Conservation (phyloP, 768 basidiomycete genomes). For the Pleurotus pulmonarius region DNA sequence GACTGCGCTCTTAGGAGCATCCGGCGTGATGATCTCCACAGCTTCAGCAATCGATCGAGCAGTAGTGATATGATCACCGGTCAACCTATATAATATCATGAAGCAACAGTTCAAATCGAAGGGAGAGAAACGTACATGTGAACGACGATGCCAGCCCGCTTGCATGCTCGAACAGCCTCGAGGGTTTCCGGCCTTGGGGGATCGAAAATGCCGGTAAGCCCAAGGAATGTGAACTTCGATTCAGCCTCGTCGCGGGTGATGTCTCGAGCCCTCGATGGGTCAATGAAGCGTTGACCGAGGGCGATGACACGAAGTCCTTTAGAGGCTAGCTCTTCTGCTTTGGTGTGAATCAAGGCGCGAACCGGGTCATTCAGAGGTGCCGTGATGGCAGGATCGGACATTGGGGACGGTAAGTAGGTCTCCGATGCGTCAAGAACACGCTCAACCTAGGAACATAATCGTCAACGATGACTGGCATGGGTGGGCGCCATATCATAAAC, state of each 20-base stretch:
- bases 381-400: constrained; percentile 12
- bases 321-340: constrained; percentile 31
- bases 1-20: constrained; percentile 32
- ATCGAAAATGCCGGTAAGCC: constrained; percentile 51
- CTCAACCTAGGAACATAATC: constrained; percentile 28
- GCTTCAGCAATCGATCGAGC: constrained; percentile 47
- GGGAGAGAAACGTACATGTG: constrained; percentile 25
- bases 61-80: constrained; percentile 52
- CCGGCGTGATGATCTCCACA: constrained; percentile 42
- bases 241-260: constrained; percentile 43
- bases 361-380: constrained; percentile 25
- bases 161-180: constrained; percentile 46
- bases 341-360: constrained; percentile 12
- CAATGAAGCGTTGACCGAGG: constrained; percentile 24
- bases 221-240: constrained; percentile 44
- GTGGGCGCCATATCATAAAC: constrained; percentile 13
- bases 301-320: constrained; percentile 39
- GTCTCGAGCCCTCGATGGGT: constrained; percentile 16
- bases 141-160: constrained; percentile 48
- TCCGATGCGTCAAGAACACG: constrained; percentile 44
- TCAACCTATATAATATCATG: constrained; percentile 33
- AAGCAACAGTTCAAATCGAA: not conserved
- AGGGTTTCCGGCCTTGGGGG: constrained; percentile 52
- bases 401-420: constrained; percentile 25
- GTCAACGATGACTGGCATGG: not conserved